A percentile compares a stretch with the other conserved stretches of the same genome.
phyloP scores from a whole-genome alignment of 2,329 filamentous ascomycete species.

The Pseudogymnoascus sp. region DNA sequence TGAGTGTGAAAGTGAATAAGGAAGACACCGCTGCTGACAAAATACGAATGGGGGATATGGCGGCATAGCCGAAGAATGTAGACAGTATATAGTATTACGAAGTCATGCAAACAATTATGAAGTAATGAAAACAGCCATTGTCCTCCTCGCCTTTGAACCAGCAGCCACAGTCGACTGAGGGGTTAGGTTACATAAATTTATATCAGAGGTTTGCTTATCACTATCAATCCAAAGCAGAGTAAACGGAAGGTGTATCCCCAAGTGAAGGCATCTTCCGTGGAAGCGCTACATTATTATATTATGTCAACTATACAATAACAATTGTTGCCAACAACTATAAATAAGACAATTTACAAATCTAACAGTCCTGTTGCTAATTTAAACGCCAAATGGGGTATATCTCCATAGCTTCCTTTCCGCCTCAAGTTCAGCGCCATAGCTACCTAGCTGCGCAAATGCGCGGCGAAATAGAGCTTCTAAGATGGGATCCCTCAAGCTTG shows the following conservation, averaged over 20 bases:
- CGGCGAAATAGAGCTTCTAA: background rate
- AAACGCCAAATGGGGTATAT: background rate
- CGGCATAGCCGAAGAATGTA: background rate
- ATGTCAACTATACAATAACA: background rate
- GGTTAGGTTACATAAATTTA: background rate
- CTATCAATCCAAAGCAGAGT: no score
- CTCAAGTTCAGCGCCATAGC: background rate
- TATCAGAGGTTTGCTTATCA: no score
- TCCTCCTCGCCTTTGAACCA: background rate
- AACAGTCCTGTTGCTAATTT: background rate
- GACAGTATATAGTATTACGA: background rate
- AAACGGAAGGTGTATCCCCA: no score
- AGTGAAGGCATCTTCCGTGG: background rate
- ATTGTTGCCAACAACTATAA: background rate
- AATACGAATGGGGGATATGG: background rate
- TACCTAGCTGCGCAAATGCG: background rate
- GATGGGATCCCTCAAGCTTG: background rate
- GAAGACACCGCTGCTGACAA: background rate
- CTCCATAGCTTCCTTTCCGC: background rate
- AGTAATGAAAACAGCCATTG: background rate
- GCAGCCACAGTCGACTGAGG: background rate
- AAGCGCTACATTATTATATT: background rate
- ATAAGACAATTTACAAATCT: background rate
- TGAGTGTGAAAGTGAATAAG: background rate
- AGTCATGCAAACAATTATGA: background rate